Percentiles rank a stretch among this genome's conserved stretches.
These are phyloP conservation scores for Ambrosiella xylebori DNA, from an alignment of 2,329 filamentous ascomycete genomes.

Conservation along the genomic window DNA sequence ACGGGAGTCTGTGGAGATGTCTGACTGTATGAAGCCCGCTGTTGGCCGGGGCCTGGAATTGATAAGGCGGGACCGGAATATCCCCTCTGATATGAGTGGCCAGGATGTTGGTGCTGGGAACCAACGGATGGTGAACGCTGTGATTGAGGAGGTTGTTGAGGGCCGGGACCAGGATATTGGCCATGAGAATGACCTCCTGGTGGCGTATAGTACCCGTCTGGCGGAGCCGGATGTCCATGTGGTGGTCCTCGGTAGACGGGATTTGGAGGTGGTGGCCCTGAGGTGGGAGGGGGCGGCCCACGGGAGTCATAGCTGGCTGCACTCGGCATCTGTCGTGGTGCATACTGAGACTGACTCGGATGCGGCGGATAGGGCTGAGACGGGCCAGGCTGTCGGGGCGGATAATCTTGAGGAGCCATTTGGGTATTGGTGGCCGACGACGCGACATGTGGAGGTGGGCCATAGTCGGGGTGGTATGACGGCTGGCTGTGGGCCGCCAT, in stretches of 20 bases:
- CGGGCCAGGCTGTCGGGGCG: not conserved
- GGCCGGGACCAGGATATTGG: no score
- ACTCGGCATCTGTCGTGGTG: not conserved
- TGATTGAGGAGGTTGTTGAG: no score
- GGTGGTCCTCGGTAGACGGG: not conserved
- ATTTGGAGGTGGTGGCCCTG: slow-evolving; percentile 12
- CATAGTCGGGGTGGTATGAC: slow-evolving; percentile 24
- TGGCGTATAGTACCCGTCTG: not conserved
- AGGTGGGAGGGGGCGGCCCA: slow-evolving; percentile 4
- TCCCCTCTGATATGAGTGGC: no score
- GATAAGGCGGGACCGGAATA: no score
- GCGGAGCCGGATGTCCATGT: not conserved
- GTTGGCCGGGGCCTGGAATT: no score
- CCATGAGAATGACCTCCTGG: not conserved
- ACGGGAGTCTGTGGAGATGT: no score
- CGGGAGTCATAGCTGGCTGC: slow-evolving; percentile 17
- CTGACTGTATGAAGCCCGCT: no score
- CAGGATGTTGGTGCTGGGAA: no score
- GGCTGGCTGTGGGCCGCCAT: slow-evolving; percentile 27
- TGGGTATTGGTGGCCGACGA: not conserved
- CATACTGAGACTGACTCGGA: not conserved
- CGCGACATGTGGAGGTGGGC: slow-evolving; percentile 5
- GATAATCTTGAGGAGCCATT: not conserved
- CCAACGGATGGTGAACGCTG: no score
- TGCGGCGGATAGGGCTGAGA: not conserved